phyloP scores from a whole-genome alignment of 1,139 yeast species.

The Geotrichum fermentans region DNA sequence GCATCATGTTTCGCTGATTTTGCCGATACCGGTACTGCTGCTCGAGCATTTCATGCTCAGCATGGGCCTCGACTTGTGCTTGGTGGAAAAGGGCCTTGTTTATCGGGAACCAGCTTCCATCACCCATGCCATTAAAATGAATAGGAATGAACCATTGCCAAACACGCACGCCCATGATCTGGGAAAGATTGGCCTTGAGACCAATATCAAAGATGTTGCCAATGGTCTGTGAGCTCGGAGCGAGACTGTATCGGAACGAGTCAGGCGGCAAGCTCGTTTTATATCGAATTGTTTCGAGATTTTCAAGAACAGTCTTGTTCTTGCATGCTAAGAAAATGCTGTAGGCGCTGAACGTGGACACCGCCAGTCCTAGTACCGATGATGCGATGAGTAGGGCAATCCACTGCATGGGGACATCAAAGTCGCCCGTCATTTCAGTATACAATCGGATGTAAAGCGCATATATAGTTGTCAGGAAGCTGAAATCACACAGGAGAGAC shows the following conservation, averaged over 20 bases:
- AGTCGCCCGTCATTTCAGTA: conserved; percentile 19
- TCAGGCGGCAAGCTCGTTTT: conserved; percentile 44
- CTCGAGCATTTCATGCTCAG: conserved; percentile 10
- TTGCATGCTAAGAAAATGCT: conserved; percentile 52
- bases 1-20: conserved; percentile 5
- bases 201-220: conserved; percentile 81
- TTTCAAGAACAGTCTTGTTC: conserved; percentile 80
- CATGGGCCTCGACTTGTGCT: conserved; percentile 8
- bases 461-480: conserved; percentile 40
- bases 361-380: conserved; percentile 55
- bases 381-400: conserved; percentile 58
- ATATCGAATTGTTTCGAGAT: conserved; percentile 56
- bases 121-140: conserved; percentile 1
- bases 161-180: conserved; percentile 66
- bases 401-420: conserved; percentile 51
- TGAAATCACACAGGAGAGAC: conserved; percentile 46
- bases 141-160: conserved; percentile 72
- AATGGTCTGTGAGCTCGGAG: conserved; percentile 41
- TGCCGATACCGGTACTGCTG: conserved; percentile 12
- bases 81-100: conserved; percentile 10
- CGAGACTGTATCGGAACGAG: conserved; percentile 38
- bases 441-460: conserved; percentile 34
- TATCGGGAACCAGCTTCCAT: conserved; percentile 18
- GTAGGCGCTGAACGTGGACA: conserved; percentile 56
- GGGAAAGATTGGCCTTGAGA: conserved; percentile 51